phyloP scores from a whole-genome alignment of 78 protist species.

The slime mould (Dictyostelium discoideum) region dicty_2.7 NC_007091.3:716001-716500 shows the following conservation, averaged over 20 bases:
- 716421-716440: slow-evolving; percentile 15
- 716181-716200: too few relatives aligned
- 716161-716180: too few relatives aligned
- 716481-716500: slow-evolving; percentile 6
- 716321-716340: slow-evolving; percentile 60
- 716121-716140: too few relatives aligned
- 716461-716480: slow-evolving; percentile 28
- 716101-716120: too few relatives aligned
- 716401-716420: slow-evolving; percentile 80
- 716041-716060: background rate
- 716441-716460: slow-evolving; percentile 35
- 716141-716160: too few relatives aligned
- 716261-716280: slow-evolving; percentile 61
- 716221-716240: too few relatives aligned
- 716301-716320: slow-evolving; percentile 41
- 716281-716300: slow-evolving; percentile 35
- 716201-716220: too few relatives aligned
- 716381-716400: slow-evolving; percentile 37
- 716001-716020: background rate
- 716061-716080: too few relatives aligned
- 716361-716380: slow-evolving; percentile 46
- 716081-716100: too few relatives aligned
- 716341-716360: slow-evolving; percentile 52
- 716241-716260: slow-evolving; percentile 22
- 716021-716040: background rate